Base-by-base conservation (phyloP, 2,329 filamentous ascomycete species). In the Paecilomyces niveus region DNA sequence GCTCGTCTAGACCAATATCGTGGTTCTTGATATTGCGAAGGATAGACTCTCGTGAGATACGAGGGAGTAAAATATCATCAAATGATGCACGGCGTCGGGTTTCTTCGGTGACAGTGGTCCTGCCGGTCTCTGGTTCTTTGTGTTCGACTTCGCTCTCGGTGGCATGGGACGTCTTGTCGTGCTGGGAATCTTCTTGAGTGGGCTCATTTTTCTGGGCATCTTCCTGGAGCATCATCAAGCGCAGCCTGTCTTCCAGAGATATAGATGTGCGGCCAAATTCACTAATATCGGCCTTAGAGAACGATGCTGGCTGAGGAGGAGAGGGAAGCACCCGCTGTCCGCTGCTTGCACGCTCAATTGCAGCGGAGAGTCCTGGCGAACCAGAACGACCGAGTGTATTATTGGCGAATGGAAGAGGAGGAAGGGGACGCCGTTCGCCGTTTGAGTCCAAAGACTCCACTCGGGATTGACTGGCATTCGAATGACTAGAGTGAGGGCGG, bases 41-140 rank as follows among this genome's bases (percentile, higher is more conserved):
- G 65, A 97, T 97, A 0, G 92, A 96, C 71, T 97, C 94, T 39
- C 93, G 85, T 8, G 93, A 97, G 69, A 97, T 96, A 57, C 88
- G 88, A 10, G 89, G 82, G 18, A 86, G 81, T 76, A 56, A 83
- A 82, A 65, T 87, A 72, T 89, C 85, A 53, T 83, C 85, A 51
- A 86, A 69, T 1, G 81, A 80, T 57, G 86, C 83, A 18, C 39
- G 39, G 39, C 39, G 39, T 13, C 39, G 39, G n/a, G 15, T 1
- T 45, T 45, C 39, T 9, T 45, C 39, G 9, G 21, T 86, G 84
- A 50, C 81, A 83, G 63, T 85, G 84, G 11, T 80, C 32, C 65
- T 68, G 55, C 31, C 55, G 59, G 53, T 72, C 15, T 67, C 63
- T 3, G 58, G 61, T 33, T 64, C 64, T 24, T 61, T 57, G 13